Base-by-base conservation (phyloP, 1,139 yeast species). In the Insectozyma bohioensis region DNA sequence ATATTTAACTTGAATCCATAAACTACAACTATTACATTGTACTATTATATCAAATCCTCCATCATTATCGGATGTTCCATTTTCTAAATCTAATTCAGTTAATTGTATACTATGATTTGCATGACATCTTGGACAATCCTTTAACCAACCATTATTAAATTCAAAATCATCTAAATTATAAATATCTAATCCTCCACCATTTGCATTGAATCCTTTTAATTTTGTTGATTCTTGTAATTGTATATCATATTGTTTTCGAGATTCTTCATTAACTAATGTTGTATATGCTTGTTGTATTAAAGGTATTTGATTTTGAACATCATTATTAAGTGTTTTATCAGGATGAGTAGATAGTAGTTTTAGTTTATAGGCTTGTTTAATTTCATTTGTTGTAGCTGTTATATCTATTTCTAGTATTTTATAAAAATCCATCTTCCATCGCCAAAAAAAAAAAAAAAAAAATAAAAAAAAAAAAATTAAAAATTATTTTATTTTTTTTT, bases 1-100 rank as follows among this genome's bases (percentile, higher is more conserved):
- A 50, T 82, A 85, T 41, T 69, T 72, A 2, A 88, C 88, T 34
- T 78, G 78, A 11, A 88, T 60, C 95, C 96, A 88, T 17, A 87
- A 56, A 53, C 95, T 84, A 52, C 97, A 88, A 23, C 85, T 80
- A 9, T 63, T 56, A 52, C 97, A 88, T 48, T 88, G 95, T 0
- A 85, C 78, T 6, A 84, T 67, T 3, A 88, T 71, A 42, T 82
- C 85, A 40, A 63, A 80, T 6, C 82, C 82, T 11, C 80, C 83
- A 9, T 30, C 29, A 10, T 59, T 58, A 2, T 75, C 76, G 1
- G 49, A 47, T 0, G 73, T 66, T 2, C 80, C 81, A 37, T 63
- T 63, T 8, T 63, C 78, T 31, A 88, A 61, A 37, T 83, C 85
- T 1, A 58, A 52, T 43, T 86, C 96, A 0, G 67, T 63, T 3